Evolutionary conservation across 1,284 basidiomycete species (phyloP).

Genomic region (Microbotryum silenes-acaulis): DNA sequence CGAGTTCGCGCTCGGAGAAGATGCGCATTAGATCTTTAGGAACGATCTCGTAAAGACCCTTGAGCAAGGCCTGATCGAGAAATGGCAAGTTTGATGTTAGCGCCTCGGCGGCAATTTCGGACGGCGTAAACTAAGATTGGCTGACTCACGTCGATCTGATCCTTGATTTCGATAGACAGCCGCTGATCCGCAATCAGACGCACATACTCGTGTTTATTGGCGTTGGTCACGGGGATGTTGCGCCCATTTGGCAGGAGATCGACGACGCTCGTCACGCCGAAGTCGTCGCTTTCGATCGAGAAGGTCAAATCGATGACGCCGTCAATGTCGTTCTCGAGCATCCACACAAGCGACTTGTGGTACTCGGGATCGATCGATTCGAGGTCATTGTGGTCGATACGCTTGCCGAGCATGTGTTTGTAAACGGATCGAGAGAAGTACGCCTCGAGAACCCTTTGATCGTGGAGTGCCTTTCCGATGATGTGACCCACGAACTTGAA

Average conservation of each 20-base stretch:
- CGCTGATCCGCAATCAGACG: constrained; percentile 85
- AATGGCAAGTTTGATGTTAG: not conserved
- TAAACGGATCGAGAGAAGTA: constrained; percentile 96
- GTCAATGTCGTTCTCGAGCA: constrained; percentile 81
- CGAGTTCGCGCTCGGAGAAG: constrained; percentile 96
- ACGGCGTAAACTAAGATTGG: not conserved
- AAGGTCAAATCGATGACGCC: constrained; percentile 63
- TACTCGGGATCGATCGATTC: constrained; percentile 97
- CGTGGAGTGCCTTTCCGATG: constrained; percentile 92
- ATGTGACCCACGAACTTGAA: constrained; percentile 98
- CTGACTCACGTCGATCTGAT: constrained; percentile 59
- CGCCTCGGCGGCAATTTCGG: not conserved
- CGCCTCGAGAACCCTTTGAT: constrained; percentile 90
- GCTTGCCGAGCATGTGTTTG: constrained; percentile 82
- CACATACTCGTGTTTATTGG: constrained; percentile 95
- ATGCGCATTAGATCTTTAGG: constrained; percentile 69
- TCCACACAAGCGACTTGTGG: constrained; percentile 86
- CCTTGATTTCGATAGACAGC: constrained; percentile 86
- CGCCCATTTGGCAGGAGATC: constrained; percentile 78
- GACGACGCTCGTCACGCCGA: constrained; percentile 78
- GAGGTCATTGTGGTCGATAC: constrained; percentile 84
- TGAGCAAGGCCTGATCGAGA: constrained; percentile 61
- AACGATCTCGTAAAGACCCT: constrained; percentile 93
- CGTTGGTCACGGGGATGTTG: constrained; percentile 75
- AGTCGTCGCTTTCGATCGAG: constrained; percentile 87